A percentile compares a stretch with the other conserved stretches of the same genome.
These are phyloP conservation scores for Xylaria longipes DNA, from an alignment of 495 filamentous ascomycete species.

Conservation along the genomic window DNA sequence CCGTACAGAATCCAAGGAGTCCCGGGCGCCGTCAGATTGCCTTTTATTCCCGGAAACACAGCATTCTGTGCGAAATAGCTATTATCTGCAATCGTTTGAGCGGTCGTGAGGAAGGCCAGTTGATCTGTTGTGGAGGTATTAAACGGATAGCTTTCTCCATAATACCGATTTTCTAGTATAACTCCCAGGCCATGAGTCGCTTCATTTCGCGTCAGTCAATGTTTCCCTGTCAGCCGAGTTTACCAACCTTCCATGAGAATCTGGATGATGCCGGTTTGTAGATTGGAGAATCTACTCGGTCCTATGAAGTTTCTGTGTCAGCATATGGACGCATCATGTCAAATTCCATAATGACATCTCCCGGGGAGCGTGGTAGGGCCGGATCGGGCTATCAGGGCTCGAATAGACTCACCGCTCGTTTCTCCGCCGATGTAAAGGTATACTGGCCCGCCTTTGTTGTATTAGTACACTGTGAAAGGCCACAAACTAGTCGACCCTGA, in stretches of 20 bases:
- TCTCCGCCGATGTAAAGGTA: slow-evolving; percentile 56
- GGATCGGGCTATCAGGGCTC: background rate
- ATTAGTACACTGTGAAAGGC: slow-evolving; percentile 22
- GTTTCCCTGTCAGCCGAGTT: background rate
- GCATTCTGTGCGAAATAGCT: slow-evolving; percentile 55
- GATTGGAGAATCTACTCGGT: slow-evolving; percentile 41
- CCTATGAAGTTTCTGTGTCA: slow-evolving; percentile 17
- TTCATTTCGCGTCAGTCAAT: slow-evolving; percentile 1
- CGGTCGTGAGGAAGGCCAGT: slow-evolving; percentile 51
- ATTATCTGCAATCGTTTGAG: slow-evolving; percentile 56
- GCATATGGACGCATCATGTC: background rate
- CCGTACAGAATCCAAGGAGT: slow-evolving; percentile 56
- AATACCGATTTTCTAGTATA: slow-evolving; percentile 56
- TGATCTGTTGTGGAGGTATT: slow-evolving; percentile 51
- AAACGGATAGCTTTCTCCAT: slow-evolving; percentile 51
- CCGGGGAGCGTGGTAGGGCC: background rate
- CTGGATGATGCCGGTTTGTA: slow-evolving; percentile 50
- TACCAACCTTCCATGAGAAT: slow-evolving; percentile 48
- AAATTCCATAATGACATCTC: background rate
- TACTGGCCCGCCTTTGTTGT: slow-evolving; percentile 45
- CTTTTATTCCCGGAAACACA: slow-evolving; percentile 45
- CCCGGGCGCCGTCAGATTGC: slow-evolving; percentile 44
- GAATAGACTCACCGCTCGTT: slow-evolving; percentile 34
- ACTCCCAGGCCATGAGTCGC: slow-evolving; percentile 54
- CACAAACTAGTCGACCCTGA: background rate